Evolutionary conservation across 2,329 filamentous ascomycete species (phyloP).

Genomic region (Aureobasidium sp.): DNA sequence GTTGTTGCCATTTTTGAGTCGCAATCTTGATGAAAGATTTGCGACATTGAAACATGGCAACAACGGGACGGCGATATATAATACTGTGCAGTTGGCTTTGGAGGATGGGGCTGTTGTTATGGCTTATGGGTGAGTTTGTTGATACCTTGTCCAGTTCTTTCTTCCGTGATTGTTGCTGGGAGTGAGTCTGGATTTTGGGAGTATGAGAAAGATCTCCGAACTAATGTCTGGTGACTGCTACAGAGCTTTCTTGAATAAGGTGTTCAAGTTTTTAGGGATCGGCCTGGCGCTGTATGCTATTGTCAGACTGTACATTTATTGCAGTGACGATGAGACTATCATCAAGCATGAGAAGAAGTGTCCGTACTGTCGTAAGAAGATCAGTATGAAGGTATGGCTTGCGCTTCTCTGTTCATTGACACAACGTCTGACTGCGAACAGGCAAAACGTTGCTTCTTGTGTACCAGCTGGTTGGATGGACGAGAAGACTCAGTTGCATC

Average conservation of each 20-base stretch:
- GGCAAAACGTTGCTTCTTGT: slow-evolving; percentile 48
- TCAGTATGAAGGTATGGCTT: slow-evolving; percentile 31
- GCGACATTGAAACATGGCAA: slow-evolving; percentile 54
- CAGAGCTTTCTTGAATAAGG: slow-evolving; percentile 49
- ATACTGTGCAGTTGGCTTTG: slow-evolving; percentile 59
- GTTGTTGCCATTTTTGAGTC: slow-evolving; percentile 58
- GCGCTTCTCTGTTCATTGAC: not conserved
- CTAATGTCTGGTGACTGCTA: not conserved
- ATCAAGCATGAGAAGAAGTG: slow-evolving; percentile 64
- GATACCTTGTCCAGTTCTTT: too few relatives aligned
- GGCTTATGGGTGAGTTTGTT: slow-evolving; percentile 67
- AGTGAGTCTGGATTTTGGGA: too few relatives aligned
- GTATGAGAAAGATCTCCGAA: not conserved
- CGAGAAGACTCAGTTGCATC: slow-evolving; percentile 34
- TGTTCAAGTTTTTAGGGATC: slow-evolving; percentile 58
- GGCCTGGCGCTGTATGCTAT: slow-evolving; percentile 58
- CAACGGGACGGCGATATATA: slow-evolving; percentile 51
- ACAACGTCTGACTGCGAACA: slow-evolving; percentile 34
- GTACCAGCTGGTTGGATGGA: slow-evolving; percentile 51
- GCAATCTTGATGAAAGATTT: slow-evolving; percentile 68
- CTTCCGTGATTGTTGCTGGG: too few relatives aligned
- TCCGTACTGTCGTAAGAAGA: slow-evolving; percentile 55
- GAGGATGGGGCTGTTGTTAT: slow-evolving; percentile 64
- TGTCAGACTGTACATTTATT: slow-evolving; percentile 51
- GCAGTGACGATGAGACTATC: slow-evolving; percentile 54